Evolutionary conservation across 2,329 filamentous ascomycete genomes (phyloP).

Genomic region (Fusarium sp.): DNA sequence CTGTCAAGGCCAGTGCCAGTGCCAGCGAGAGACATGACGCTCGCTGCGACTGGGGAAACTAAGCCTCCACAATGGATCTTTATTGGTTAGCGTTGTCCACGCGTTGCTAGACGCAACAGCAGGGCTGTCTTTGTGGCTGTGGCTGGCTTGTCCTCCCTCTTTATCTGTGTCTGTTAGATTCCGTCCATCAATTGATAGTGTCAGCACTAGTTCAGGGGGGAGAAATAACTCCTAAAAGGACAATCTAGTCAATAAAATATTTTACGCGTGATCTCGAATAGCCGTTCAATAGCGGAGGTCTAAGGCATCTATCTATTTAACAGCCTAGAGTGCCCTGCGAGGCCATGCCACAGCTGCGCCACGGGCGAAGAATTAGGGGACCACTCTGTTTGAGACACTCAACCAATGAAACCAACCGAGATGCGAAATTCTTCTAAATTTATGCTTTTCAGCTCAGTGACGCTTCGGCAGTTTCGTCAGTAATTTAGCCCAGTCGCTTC

Average conservation of each 20-base stretch:
- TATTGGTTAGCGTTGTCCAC: conserved; percentile 20
- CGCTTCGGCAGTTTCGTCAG: conserved; percentile 3
- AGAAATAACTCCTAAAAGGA: background rate
- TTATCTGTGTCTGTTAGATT: background rate
- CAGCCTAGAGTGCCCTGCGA: conserved; percentile 1
- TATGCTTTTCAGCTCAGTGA: conserved; percentile 28
- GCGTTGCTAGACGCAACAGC: conserved; percentile 40
- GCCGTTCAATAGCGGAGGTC: background rate
- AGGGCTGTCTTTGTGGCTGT: conserved; percentile 28
- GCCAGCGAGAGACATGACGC: conserved; percentile 23
- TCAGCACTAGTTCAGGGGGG: conserved; percentile 15
- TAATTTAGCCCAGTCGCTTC: background rate
- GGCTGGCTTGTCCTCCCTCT: conserved; percentile 14
- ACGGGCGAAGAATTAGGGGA: conserved; percentile 20
- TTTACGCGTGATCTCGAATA: background rate
- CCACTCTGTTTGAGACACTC: background rate
- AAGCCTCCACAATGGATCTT: conserved; percentile 20
- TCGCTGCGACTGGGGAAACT: conserved; percentile 5
- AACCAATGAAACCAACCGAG: conserved; percentile 21
- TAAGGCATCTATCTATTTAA: conserved; percentile 6
- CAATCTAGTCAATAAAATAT: background rate
- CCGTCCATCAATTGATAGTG: background rate
- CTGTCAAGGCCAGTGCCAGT: background rate
- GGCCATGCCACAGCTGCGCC: conserved; percentile 35
- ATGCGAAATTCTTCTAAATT: conserved; percentile 10